Conservation (phyloP, 169 alveolate species). For the Neospora caninum region DNA sequence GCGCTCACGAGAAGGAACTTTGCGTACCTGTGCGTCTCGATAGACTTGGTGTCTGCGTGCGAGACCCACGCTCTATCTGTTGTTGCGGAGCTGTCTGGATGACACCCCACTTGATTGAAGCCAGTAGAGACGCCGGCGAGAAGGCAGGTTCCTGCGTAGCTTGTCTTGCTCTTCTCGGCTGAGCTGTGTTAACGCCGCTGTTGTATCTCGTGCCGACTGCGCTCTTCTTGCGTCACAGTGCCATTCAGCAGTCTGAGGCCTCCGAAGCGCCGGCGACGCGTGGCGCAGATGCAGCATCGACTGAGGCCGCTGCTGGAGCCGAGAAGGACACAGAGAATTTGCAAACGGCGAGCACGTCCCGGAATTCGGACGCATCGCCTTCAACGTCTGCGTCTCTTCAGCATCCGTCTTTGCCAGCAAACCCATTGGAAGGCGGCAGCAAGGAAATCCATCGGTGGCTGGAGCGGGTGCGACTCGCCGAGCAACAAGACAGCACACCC, state of each 20-base stretch:
- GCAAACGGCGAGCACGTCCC: not conserved
- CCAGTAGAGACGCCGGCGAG: too few species aligned
- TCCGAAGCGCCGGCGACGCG: not conserved
- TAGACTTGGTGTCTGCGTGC: too few species aligned
- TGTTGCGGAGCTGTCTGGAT: too few species aligned
- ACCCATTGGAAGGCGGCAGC: constrained; percentile 21
- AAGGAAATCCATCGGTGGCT: constrained; percentile 13
- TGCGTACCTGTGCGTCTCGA: too few species aligned
- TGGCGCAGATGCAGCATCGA: not conserved
- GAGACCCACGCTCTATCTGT: too few species aligned
- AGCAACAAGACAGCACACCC: not conserved
- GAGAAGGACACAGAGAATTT: not conserved
- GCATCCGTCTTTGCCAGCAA: constrained; percentile 11
- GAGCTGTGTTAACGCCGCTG: not conserved
- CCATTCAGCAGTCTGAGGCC: not conserved
- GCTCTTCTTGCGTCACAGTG: not conserved
- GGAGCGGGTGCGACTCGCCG: not conserved
- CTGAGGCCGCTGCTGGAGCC: not conserved
- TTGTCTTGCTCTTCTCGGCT: too few species aligned
- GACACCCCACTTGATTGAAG: too few species aligned
- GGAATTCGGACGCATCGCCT: not conserved
- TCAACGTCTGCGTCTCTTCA: not conserved
- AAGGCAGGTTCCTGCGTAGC: too few species aligned
- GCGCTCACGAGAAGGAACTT: too few species aligned
- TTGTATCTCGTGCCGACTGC: not conserved